Conservation (phyloP, 176 grass and related monocot species). For the Triticum timopheevii region DNA sequence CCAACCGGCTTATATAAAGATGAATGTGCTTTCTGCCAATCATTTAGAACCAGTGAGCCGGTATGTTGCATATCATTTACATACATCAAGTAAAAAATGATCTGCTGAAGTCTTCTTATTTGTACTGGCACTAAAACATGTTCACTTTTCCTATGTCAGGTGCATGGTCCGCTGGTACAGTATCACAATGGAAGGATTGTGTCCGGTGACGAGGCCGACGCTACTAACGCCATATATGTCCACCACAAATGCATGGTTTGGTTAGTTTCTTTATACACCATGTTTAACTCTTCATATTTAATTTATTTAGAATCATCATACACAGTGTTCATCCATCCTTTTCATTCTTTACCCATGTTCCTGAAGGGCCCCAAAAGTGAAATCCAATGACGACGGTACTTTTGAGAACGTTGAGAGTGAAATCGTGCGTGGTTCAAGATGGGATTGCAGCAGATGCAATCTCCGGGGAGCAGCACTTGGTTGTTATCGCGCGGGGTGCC, state of each 20-base stretch:
- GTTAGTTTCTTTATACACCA: slow-evolving; percentile 24
- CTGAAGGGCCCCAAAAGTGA: slow-evolving; percentile 58
- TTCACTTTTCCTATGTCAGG: slow-evolving; percentile 31
- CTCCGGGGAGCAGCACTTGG: slow-evolving; percentile 51
- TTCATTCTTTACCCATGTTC: not conserved
- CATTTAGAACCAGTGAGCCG: slow-evolving; percentile 45
- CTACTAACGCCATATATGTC: slow-evolving; percentile 42
- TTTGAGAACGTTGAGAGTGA: slow-evolving; percentile 51
- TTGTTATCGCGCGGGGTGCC: slow-evolving; percentile 33
- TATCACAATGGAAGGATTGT: slow-evolving; percentile 45
- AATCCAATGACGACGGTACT: slow-evolving; percentile 18
- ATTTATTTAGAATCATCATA: not conserved
- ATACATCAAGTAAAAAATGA: not conserved
- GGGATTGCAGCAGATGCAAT: slow-evolving; percentile 54
- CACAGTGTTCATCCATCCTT: not conserved
- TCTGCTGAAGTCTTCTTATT: not conserved
- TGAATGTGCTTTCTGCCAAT: slow-evolving; percentile 82
- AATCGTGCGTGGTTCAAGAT: slow-evolving; percentile 48
- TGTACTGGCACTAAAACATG: not conserved
- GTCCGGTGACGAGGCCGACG: slow-evolving; percentile 5
- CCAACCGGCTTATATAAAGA: slow-evolving; percentile 59
- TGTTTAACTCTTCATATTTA: slow-evolving; percentile 9
- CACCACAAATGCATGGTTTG: slow-evolving; percentile 60
- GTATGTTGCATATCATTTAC: slow-evolving; percentile 16
- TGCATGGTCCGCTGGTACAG: slow-evolving; percentile 47